phyloP scores from a whole-genome alignment of 164 flowering plant genomes.

The Cinnamomum chago region DNA sequence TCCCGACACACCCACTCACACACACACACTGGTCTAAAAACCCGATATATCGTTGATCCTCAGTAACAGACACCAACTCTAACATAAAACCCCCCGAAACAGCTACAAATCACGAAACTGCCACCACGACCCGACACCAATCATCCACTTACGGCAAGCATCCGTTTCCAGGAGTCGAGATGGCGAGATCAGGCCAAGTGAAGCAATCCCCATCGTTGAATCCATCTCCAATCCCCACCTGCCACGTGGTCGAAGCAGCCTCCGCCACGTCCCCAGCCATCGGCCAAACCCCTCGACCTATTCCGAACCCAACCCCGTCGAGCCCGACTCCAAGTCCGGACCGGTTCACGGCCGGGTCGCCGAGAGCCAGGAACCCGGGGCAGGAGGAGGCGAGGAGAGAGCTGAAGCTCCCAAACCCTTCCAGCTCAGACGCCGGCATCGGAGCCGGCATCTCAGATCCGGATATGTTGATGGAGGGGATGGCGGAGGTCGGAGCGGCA shows the following conservation, averaged over 20 bases:
- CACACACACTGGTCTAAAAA: too few species aligned
- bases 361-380: slow-evolving; percentile 27
- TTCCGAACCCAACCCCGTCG: slow-evolving; percentile 29
- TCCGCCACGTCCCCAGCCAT: slow-evolving; percentile 13
- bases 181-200: slow-evolving; percentile 50
- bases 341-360: slow-evolving; percentile 13
- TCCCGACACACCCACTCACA: too few species aligned
- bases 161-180: slow-evolving; percentile 27
- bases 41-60: too few species aligned
- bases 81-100: slow-evolving; percentile 1
- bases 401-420: slow-evolving; percentile 21
- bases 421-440: background rate
- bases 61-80: too few species aligned
- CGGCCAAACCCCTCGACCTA: slow-evolving; percentile 16
- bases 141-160: slow-evolving; percentile 10
- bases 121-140: background rate
- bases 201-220: slow-evolving; percentile 34
- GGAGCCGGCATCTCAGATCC: background rate
- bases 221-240: slow-evolving; percentile 4
- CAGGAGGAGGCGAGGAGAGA: slow-evolving; percentile 26
- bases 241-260: slow-evolving; percentile 12
- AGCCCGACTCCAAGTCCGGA: slow-evolving; percentile 25
- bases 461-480: background rate
- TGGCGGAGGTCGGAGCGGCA: background rate
- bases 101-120: background rate